Evolutionary conservation across 129 eudicot genomes (phyloP), one percentile per base, ranked within the genome.

Genomic region (Centella asiatica): DNA sequence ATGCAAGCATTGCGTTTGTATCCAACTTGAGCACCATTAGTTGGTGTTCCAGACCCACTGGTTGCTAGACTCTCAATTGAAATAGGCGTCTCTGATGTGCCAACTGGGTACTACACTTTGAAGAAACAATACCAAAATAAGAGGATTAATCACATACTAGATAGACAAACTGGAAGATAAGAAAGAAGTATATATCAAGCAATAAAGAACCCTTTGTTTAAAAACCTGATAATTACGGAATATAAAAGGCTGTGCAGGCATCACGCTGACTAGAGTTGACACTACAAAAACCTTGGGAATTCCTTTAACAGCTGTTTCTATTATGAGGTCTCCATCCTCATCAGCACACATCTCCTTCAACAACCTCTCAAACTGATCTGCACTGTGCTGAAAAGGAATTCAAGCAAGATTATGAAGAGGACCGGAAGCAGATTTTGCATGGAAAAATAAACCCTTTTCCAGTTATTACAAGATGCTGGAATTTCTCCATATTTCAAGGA

Each of bases 371-470:
- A 93, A 93, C 71, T 93, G 96, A 66, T 93, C 99, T 67, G 99
- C 96, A 81, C 99, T 93, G 89, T 93, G 99, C 99, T 93, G 96
- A 71, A 87, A 83, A 44, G 72, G n/a, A n/a, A n/a, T n/a, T n/a
- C n/a, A 70, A 57, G 65, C 54, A 72, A 57, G 17, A 32, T n/a
- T n/a, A n/a, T n/a, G n/a, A n/a, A n/a, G n/a, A n/a, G n/a, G n/a
- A n/a, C n/a, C n/a, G n/a, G n/a, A n/a, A n/a, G n/a, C 42, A 36
- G 11, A 36, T 36, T 36, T 36, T 36, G 14, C 42, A 36, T 13
- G 14, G 12, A 13, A 37, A 7, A 7, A 37, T 11, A 11, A 37
- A 7, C 42, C 12, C 12, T 37, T 37, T 13, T 7, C 12, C 8
- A 7, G 12, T 37, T 37, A 13, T 37, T 37, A 37, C 42, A 37